These are phyloP conservation scores for Termitomyces sp. DNA, from an alignment of 768 basidiomycete genomes.

Conservation along the genomic window DNA sequence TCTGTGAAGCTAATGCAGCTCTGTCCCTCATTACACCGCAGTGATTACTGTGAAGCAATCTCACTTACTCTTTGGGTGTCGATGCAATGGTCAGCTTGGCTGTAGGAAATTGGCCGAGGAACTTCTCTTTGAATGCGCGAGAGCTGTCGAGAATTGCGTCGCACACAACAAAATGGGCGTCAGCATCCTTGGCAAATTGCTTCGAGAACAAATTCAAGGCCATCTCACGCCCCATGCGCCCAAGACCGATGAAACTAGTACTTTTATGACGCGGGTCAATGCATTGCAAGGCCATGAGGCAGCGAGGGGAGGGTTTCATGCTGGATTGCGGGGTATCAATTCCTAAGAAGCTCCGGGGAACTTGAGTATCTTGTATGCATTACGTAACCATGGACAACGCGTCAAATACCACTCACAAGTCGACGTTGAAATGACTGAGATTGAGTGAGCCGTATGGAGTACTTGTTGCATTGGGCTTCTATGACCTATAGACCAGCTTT, in stretches of 20 bases:
- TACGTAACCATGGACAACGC: constrained; percentile 4
- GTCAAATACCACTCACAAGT: too few relatives aligned
- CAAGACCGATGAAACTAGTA: constrained; percentile 81
- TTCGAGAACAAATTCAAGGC: constrained; percentile 79
- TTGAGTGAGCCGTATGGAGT: background rate
- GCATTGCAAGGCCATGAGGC: constrained; percentile 34
- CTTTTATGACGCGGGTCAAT: constrained; percentile 37
- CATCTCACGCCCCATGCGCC: constrained; percentile 89
- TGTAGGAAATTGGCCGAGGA: constrained; percentile 52
- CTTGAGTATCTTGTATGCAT: background rate
- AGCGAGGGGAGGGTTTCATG: constrained; percentile 50
- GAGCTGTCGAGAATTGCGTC: constrained; percentile 65
- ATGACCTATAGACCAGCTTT: background rate
- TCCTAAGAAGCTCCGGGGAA: constrained; percentile 3
- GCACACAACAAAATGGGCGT: constrained; percentile 69
- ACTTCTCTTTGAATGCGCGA: constrained; percentile 48
- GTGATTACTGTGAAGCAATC: constrained; percentile 8
- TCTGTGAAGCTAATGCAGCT: constrained; percentile 56
- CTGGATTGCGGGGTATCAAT: constrained; percentile 6
- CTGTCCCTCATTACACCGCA: constrained; percentile 30
- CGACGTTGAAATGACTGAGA: too few relatives aligned
- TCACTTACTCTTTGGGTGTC: constrained; percentile 71
- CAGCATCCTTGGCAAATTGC: constrained; percentile 45
- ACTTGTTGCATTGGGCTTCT: background rate
- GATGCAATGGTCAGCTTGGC: constrained; percentile 53